Evolutionary conservation across 306 rosid genomes (phyloP).

Genomic region (Herpetospermum pedunculosum): DNA sequence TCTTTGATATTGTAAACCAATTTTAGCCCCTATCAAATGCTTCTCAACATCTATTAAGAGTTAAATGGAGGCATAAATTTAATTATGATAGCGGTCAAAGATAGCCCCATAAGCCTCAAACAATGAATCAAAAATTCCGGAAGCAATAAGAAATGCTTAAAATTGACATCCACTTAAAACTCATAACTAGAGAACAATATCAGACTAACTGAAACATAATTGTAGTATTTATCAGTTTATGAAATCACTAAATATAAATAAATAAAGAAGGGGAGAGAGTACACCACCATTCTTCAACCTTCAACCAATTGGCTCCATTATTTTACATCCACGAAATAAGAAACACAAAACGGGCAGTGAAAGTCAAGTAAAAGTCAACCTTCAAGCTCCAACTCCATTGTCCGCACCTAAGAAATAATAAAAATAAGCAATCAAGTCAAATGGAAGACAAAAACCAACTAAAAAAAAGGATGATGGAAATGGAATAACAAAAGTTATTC

Average conservation of each 20-base stretch:
- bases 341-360: background rate
- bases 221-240: background rate
- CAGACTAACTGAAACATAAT: background rate
- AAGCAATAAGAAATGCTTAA: background rate
- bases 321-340: background rate
- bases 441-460: background rate
- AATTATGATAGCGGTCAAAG: background rate
- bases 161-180: background rate
- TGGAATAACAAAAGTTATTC: background rate
- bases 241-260: background rate
- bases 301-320: background rate
- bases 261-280: background rate
- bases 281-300: background rate
- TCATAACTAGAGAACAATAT: background rate
- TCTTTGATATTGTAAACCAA: background rate
- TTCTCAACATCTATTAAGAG: background rate
- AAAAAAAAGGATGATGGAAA: background rate
- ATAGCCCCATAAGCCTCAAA: background rate
- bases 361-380: background rate
- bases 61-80: background rate
- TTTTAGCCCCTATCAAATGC: background rate
- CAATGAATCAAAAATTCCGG: background rate
- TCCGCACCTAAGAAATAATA: background rate
- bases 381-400: background rate
- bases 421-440: background rate